A percentile compares a stretch with the other conserved stretches of the same genome.
These are phyloP conservation scores for Fusarium xylarioides DNA, from an alignment of 2,329 filamentous ascomycete species.

Conservation along the genomic window DNA sequence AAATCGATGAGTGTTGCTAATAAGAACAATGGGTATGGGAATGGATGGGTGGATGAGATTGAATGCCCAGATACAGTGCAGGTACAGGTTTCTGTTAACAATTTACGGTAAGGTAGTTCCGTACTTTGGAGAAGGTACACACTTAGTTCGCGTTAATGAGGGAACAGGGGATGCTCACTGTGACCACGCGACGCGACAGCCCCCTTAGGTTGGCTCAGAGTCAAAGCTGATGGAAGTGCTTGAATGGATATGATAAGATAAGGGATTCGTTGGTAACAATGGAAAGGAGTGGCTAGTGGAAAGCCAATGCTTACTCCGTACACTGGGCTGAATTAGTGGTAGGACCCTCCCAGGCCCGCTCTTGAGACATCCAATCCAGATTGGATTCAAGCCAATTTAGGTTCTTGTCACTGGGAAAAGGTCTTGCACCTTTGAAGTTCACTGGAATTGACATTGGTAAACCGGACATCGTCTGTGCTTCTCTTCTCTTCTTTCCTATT, in stretches of 20 bases:
- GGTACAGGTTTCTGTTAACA: constrained; percentile 22
- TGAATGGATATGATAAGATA: constrained; percentile 28
- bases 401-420: neutral
- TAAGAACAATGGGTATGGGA: constrained; percentile 18
- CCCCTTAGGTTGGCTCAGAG: constrained; percentile 1
- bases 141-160: constrained; percentile 32
- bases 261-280: neutral
- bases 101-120: constrained; percentile 1
- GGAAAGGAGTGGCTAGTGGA: neutral
- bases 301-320: neutral
- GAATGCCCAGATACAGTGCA: constrained; percentile 22
- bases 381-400: neutral
- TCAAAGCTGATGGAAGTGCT: neutral
- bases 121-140: constrained; percentile 26
- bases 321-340: constrained; percentile 1
- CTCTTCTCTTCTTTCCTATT: neutral
- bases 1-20: constrained; percentile 7
- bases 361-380: neutral
- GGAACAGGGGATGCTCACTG: constrained; percentile 11
- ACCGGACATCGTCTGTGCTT: neutral
- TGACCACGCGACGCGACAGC: constrained; percentile 30
- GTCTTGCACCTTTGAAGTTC: neutral
- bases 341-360: constrained; percentile 1
- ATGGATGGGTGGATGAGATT: constrained; percentile 9
- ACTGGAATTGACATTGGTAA: constrained; percentile 18